Evolutionary conservation across 371 early-diverging fungal genomes (phyloP).

Genomic region (Capniomyces stellatus): DNA sequence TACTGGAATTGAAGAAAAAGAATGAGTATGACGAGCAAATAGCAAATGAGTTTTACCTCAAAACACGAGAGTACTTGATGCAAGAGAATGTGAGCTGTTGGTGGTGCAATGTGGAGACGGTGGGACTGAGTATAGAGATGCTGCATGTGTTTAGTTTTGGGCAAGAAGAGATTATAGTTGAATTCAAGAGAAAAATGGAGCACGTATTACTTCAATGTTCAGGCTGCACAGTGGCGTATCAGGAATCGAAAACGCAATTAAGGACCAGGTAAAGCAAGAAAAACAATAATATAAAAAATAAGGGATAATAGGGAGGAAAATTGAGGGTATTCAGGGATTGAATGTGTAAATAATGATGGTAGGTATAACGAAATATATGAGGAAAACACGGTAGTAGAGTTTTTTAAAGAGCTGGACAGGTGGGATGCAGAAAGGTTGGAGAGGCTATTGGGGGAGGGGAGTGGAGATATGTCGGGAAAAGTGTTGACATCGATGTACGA

Average conservation of each 20-base stretch:
- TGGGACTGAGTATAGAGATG: constrained; percentile 16
- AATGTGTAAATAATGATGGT: constrained; percentile 9
- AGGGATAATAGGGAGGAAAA: too few relatives aligned
- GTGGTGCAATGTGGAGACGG: constrained; percentile 15
- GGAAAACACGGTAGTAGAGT: constrained; percentile 4
- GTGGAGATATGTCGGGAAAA: neutral
- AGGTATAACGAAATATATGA: constrained; percentile 11
- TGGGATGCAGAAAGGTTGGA: constrained; percentile 18
- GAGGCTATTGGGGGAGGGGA: constrained; percentile 1
- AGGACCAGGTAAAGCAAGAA: constrained; percentile 9
- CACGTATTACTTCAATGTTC: neutral
- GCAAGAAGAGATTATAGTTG: neutral
- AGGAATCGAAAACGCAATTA: constrained; percentile 1
- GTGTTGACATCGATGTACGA: constrained; percentile 13
- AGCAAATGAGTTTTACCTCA: neutral
- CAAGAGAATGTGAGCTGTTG: constrained; percentile 18
- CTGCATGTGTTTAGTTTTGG: constrained; percentile 13
- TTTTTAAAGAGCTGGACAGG: constrained; percentile 8
- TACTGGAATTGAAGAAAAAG: constrained; percentile 5
- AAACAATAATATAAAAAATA: too few relatives aligned
- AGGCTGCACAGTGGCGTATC: neutral
- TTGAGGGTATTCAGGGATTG: too few relatives aligned
- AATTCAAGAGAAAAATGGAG: constrained; percentile 7
- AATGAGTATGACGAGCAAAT: neutral
- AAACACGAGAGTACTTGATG: constrained; percentile 8